Percentiles rank a stretch among this genome's conserved stretches.
Conservation (phyloP, 2,329 filamentous ascomycete species). For the Cladosporium sp. region DNA sequence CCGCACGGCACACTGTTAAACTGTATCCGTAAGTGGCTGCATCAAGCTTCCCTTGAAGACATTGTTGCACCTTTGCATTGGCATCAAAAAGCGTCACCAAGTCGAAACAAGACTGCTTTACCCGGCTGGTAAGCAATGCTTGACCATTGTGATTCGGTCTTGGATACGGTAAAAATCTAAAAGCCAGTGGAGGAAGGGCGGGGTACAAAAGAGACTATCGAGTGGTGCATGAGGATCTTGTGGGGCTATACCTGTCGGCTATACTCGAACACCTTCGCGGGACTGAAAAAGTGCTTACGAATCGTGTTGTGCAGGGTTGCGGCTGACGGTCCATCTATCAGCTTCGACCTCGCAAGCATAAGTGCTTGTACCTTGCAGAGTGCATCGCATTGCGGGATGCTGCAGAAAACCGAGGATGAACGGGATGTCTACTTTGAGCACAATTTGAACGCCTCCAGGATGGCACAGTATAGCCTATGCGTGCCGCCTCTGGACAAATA, state of each 20-base stretch:
- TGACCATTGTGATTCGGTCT: neutral
- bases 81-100: neutral
- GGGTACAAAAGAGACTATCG: constrained; percentile 15
- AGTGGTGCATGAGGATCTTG: neutral
- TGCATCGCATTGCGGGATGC: neutral
- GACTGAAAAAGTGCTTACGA: neutral
- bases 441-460: neutral
- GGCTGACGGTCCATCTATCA: neutral
- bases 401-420: neutral
- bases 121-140: neutral
- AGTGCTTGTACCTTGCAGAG: constrained; percentile 5
- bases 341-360: neutral
- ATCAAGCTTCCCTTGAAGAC: too few relatives aligned
- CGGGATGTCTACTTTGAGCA: neutral
- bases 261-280: neutral
- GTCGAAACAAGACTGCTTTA: neutral
- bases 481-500: neutral
- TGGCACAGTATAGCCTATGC: constrained; percentile 2
- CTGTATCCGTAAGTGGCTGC: neutral
- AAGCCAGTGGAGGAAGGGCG: constrained; percentile 2
- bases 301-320: neutral
- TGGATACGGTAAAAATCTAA: too few relatives aligned
- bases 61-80: too few relatives aligned
- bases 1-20: neutral
- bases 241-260: constrained; percentile 19